Conservation (phyloP, 2,329 filamentous ascomycete species). For the Pseudogymnoascus pannorum region DNA sequence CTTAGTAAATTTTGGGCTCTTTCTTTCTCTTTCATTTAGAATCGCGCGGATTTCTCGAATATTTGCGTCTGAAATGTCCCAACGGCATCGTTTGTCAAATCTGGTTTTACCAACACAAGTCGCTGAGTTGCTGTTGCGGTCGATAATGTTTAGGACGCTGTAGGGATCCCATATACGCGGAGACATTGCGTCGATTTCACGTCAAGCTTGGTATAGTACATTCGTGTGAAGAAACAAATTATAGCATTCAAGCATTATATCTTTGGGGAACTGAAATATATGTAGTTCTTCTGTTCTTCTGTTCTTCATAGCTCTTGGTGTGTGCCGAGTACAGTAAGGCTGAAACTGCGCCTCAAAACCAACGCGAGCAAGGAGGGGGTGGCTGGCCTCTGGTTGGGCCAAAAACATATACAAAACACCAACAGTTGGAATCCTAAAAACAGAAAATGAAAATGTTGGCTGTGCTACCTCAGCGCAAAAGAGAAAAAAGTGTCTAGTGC, state of each 20-base stretch:
- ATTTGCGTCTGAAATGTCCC: neutral
- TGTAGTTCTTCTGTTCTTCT: neutral
- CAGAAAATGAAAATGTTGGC: neutral
- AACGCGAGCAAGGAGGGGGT: neutral
- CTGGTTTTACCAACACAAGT: neutral
- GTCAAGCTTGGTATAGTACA: neutral
- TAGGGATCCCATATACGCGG: neutral
- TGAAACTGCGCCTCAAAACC: neutral
- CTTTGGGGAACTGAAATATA: neutral
- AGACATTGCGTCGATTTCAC: neutral
- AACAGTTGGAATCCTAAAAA: neutral
- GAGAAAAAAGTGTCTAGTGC: too few relatives aligned
- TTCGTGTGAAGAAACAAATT: neutral
- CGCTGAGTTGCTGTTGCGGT: neutral
- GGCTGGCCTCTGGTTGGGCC: neutral
- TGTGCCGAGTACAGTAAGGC: neutral
- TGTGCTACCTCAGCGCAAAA: too few relatives aligned
- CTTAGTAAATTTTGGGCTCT: neutral
- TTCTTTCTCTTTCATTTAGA: neutral
- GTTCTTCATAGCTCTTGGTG: neutral
- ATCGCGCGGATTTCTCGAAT: neutral
- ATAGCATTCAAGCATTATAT: neutral
- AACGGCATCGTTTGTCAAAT: neutral
- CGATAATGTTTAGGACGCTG: neutral
- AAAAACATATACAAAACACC: neutral